A percentile compares a stretch with the other conserved stretches of the same genome.
phyloP scores from a whole-genome alignment of 78 protist species.

The Emiliania huxleyi region DNA sequence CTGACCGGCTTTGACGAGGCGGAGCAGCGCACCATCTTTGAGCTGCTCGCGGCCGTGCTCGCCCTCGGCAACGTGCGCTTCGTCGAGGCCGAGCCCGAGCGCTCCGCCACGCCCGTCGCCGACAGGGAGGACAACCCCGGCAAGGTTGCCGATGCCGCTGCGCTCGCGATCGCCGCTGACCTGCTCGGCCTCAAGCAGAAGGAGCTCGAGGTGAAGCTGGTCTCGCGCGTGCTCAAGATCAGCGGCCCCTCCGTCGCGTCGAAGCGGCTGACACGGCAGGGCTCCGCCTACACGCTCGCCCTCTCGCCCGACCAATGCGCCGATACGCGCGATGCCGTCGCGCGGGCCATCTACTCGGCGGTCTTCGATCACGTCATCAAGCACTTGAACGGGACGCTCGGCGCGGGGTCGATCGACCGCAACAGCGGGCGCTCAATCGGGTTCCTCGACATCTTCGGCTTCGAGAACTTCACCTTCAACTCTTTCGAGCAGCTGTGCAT shows the following conservation, averaged over 20 bases:
- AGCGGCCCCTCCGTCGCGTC: neutral
- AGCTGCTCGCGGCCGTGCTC: slow-evolving; percentile 38
- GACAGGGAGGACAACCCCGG: neutral
- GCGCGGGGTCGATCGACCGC: neutral
- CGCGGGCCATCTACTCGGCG: slow-evolving; percentile 70
- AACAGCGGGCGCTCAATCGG: slow-evolving; percentile 60
- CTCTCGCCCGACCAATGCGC: neutral
- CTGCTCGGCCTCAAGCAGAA: slow-evolving; percentile 45
- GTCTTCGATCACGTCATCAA: slow-evolving; percentile 71
- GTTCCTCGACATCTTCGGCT: slow-evolving; percentile 93
- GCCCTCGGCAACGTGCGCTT: slow-evolving; percentile 55
- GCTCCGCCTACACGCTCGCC: neutral
- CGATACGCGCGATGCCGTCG: slow-evolving; percentile 67
- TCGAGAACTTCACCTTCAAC: slow-evolving; percentile 74
- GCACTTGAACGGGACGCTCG: neutral
- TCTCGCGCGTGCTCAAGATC: slow-evolving; percentile 26
- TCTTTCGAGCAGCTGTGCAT: slow-evolving; percentile 76
- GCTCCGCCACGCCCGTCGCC: neutral
- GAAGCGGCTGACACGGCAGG: neutral
- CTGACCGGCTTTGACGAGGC: neutral
- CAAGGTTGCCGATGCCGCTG: neutral
- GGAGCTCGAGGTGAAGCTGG: neutral
- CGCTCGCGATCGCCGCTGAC: slow-evolving; percentile 56
- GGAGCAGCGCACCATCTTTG: slow-evolving; percentile 33
- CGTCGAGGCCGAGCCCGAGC: slow-evolving; percentile 55